Evolutionary conservation across 106 monocot genomes (phyloP).

Genomic region (Xerophyta viscosa): DNA sequence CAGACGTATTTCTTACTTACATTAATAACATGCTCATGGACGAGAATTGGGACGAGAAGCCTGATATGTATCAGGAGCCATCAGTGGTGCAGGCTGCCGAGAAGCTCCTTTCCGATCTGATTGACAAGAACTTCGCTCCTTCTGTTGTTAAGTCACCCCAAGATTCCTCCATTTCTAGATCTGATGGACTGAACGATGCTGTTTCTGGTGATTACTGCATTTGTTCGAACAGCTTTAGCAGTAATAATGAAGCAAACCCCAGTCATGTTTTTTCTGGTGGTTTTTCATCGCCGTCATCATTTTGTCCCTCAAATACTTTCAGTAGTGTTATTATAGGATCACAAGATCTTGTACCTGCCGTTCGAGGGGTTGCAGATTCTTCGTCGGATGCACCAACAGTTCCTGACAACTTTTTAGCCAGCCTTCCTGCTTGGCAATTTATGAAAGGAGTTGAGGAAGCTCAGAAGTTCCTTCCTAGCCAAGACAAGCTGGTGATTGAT

Average conservation of each 20-base stretch:
- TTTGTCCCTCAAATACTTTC: slow-evolving; percentile 5
- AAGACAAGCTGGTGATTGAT: slow-evolving; percentile 15
- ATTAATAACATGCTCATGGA: slow-evolving; percentile 82
- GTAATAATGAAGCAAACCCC: not conserved
- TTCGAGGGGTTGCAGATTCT: not conserved
- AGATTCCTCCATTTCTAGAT: not conserved
- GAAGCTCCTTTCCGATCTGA: slow-evolving; percentile 82
- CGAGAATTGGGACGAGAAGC: slow-evolving; percentile 81
- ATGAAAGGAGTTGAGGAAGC: slow-evolving; percentile 52
- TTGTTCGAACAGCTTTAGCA: no score
- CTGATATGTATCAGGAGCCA: slow-evolving; percentile 34
- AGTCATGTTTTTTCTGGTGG: not conserved
- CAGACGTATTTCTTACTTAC: slow-evolving; percentile 48
- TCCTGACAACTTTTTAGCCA: slow-evolving; percentile 8
- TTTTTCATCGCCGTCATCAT: slow-evolving; percentile 18
- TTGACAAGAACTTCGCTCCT: slow-evolving; percentile 51
- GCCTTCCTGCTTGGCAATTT: slow-evolving; percentile 26
- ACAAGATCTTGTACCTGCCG: no score
- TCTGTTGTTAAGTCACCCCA: slow-evolving; percentile 2
- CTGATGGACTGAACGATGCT: no score
- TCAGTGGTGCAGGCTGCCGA: slow-evolving; percentile 56
- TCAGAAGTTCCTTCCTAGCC: slow-evolving; percentile 42
- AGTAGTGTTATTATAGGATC: no score
- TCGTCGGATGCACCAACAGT: no score
- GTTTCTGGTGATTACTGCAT: no score